Percentiles rank a stretch among this genome's conserved stretches.
Conservation (phyloP, 73 alveolate genomes). For the Paramecium tetraurelia region DNA sequence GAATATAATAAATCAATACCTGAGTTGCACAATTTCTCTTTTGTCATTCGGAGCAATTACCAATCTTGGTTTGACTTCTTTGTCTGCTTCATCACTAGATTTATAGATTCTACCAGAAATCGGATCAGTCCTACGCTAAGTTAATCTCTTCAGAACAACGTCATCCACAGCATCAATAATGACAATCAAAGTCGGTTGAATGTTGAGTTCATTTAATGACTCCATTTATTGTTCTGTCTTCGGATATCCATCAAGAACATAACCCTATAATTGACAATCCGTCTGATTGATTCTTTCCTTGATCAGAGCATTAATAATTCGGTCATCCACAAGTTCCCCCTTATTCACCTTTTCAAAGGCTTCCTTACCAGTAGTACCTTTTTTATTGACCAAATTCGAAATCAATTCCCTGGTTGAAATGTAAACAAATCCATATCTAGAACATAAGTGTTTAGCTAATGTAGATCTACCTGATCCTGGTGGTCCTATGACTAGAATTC, state of each 20-base stretch:
- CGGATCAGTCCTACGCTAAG: slow-evolving; percentile 76
- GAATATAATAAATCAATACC: neutral
- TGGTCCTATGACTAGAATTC: slow-evolving; percentile 92
- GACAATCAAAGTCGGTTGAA: slow-evolving; percentile 78
- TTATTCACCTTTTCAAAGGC: slow-evolving; percentile 70
- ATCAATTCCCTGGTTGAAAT: slow-evolving; percentile 76
- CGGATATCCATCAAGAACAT: slow-evolving; percentile 94
- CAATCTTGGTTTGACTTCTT: slow-evolving; percentile 36
- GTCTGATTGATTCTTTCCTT: slow-evolving; percentile 77
- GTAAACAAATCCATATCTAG: slow-evolving; percentile 82
- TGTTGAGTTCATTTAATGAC: slow-evolving; percentile 74
- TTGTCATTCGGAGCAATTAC: slow-evolving; percentile 26
- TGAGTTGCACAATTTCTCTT: neutral
- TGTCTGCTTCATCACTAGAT: slow-evolving; percentile 57
- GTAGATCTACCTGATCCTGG: slow-evolving; percentile 97
- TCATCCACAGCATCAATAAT: slow-evolving; percentile 77
- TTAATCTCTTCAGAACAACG: slow-evolving; percentile 49
- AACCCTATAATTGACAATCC: slow-evolving; percentile 92
- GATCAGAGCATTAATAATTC: slow-evolving; percentile 74
- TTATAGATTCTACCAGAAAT: slow-evolving; percentile 66
- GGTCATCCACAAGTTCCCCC: slow-evolving; percentile 87
- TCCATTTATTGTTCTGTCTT: slow-evolving; percentile 77
- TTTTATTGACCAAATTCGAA: slow-evolving; percentile 76
- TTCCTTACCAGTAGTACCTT: slow-evolving; percentile 74
- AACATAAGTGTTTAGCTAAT: slow-evolving; percentile 75